phyloP scores from a whole-genome alignment of 331 rosid species.

The Ulmus americana region DNA sequence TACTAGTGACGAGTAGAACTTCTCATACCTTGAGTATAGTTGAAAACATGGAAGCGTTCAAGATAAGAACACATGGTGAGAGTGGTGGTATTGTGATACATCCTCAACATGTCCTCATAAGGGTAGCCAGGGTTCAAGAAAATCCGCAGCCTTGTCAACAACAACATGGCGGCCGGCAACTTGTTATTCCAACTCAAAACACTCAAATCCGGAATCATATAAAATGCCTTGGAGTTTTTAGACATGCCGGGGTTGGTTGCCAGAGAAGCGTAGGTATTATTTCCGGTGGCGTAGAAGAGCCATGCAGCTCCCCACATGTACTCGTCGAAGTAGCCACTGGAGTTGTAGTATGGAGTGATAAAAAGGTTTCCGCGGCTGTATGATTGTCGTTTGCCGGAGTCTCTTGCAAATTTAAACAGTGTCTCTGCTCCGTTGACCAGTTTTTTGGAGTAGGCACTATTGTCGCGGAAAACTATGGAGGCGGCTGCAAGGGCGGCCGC shows the following conservation, averaged over 20 bases:
- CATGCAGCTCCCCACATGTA: constrained; percentile 67
- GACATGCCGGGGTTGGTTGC: constrained; percentile 41
- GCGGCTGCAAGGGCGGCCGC: constrained; percentile 70
- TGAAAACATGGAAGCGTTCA: constrained; percentile 34
- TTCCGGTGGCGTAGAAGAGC: constrained; percentile 62
- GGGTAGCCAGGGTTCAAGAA: constrained; percentile 60
- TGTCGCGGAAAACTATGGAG: constrained; percentile 52
- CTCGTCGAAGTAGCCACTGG: constrained; percentile 56
- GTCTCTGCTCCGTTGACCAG: constrained; percentile 48
- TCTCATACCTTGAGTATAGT: constrained; percentile 36
- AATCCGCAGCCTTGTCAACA: constrained; percentile 54
- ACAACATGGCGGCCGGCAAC: constrained; percentile 58
- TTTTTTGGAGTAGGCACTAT: constrained; percentile 32
- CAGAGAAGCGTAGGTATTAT: constrained; percentile 31
- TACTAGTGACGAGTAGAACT: no score
- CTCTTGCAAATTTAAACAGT: constrained; percentile 42
- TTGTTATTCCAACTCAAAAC: constrained; percentile 57
- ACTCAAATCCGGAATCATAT: constrained; percentile 27
- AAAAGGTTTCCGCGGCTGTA: constrained; percentile 32
- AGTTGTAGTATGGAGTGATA: constrained; percentile 44
- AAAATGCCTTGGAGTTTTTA: constrained; percentile 33
- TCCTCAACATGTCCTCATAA: constrained; percentile 50
- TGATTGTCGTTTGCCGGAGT: constrained; percentile 24
- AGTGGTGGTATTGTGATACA: constrained; percentile 47
- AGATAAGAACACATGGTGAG: constrained; percentile 69